Percentiles rank a stretch among this genome's conserved stretches.
Conservation (phyloP, 139 green algal genomes). For the Picocystis salinarum region DNA sequence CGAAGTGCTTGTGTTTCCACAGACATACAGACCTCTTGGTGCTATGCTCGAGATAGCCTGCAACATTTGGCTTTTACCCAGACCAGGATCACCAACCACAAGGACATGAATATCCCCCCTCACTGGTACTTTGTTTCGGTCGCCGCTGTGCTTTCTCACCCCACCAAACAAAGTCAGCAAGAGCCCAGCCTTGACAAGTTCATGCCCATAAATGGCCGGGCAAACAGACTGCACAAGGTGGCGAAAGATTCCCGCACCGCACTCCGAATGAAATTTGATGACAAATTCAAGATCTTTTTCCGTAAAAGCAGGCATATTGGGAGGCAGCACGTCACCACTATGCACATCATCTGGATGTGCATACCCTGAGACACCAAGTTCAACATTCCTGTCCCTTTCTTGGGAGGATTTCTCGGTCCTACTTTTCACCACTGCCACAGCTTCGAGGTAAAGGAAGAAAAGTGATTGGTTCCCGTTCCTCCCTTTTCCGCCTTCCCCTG, state of each 20-base stretch:
- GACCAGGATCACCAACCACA: slow-evolving; percentile 64
- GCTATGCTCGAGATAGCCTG: slow-evolving; percentile 28
- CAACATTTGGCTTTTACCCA: slow-evolving; percentile 79
- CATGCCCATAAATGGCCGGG: slow-evolving; percentile 71
- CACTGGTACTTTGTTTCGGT: slow-evolving; percentile 19
- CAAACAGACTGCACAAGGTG: slow-evolving; percentile 65
- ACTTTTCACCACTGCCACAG: slow-evolving; percentile 49
- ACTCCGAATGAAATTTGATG: too few species aligned
- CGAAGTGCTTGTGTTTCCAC: slow-evolving; percentile 46
- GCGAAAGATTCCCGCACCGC: too few species aligned
- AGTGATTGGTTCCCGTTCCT: slow-evolving; percentile 25
- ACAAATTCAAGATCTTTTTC: slow-evolving; percentile 66
- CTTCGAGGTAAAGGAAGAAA: slow-evolving; percentile 82
- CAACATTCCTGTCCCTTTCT: too few species aligned
- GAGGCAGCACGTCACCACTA: too few species aligned
- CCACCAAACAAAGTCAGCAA: slow-evolving; percentile 74
- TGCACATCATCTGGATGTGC: too few species aligned
- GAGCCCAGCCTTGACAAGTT: slow-evolving; percentile 75
- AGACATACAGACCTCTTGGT: slow-evolving; percentile 80
- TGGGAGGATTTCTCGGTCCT: too few species aligned
- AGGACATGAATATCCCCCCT: slow-evolving; percentile 69
- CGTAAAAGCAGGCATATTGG: slow-evolving; percentile 22
- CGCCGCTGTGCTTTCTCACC: slow-evolving; percentile 37
- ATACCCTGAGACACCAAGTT: too few species aligned
- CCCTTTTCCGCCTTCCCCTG: background rate